phyloP scores from a whole-genome alignment of 2,329 filamentous ascomycete genomes.

The Hyphodiscus sp. region DNA sequence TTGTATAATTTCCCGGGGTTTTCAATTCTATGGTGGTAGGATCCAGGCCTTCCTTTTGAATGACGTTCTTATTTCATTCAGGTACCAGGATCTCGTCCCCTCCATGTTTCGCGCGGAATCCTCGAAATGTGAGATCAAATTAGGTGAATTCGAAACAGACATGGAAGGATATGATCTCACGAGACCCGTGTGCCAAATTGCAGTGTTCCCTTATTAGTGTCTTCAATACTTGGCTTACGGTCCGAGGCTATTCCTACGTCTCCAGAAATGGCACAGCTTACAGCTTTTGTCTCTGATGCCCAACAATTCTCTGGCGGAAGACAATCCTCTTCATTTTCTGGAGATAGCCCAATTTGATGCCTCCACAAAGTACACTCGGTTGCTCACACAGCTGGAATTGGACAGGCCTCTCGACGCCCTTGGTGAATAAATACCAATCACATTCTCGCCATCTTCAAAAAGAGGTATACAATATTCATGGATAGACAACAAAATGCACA shows the following conservation, averaged over 20 bases:
- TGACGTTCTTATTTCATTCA: background rate
- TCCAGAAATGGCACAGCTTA: slow-evolving; percentile 29
- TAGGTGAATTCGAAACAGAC: slow-evolving; percentile 3
- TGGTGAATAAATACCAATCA: slow-evolving; percentile 24
- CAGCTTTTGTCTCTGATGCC: slow-evolving; percentile 21
- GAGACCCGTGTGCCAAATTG: slow-evolving; percentile 20
- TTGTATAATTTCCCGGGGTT: background rate
- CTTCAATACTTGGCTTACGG: slow-evolving; percentile 28
- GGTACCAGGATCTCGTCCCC: background rate
- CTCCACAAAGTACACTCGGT: slow-evolving; percentile 26
- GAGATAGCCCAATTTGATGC: slow-evolving; percentile 28
- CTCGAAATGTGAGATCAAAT: too few species aligned
- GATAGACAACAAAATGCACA: slow-evolving; percentile 24
- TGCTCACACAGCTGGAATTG: slow-evolving; percentile 28
- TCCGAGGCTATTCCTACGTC: slow-evolving; percentile 28
- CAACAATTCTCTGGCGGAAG: slow-evolving; percentile 28
- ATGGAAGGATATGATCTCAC: slow-evolving; percentile 16
- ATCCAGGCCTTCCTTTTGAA: background rate
- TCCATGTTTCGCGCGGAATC: background rate
- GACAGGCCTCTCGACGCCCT: slow-evolving; percentile 30
- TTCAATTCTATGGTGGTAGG: background rate
- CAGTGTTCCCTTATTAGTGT: slow-evolving; percentile 12
- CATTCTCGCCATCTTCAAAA: slow-evolving; percentile 23
- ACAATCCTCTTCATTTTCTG: slow-evolving; percentile 30
- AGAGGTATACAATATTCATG: slow-evolving; percentile 24